Conservation (phyloP, 306 rosid genomes). For the Vigna radiata region DNA sequence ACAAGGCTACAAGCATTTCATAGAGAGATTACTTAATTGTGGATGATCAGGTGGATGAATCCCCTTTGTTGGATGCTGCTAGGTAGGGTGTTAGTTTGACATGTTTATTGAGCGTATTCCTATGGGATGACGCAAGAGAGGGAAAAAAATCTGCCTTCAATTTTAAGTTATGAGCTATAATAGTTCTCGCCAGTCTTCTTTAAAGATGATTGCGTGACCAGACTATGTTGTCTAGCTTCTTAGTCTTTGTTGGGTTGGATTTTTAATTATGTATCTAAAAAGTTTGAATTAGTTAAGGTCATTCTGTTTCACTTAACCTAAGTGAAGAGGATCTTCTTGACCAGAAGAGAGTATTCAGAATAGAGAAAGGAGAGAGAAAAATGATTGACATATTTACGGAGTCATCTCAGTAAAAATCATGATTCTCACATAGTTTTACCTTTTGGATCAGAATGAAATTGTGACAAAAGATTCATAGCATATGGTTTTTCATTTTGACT, state of each 20-base stretch:
- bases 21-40: slow-evolving; percentile 1
- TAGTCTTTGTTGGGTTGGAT: not conserved
- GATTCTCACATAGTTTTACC: too few relatives aligned
- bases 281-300: too few relatives aligned
- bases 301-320: too few relatives aligned
- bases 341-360: too few relatives aligned
- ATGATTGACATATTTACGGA: too few relatives aligned
- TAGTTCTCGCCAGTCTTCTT: not conserved
- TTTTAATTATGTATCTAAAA: too few relatives aligned
- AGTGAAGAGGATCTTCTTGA: too few relatives aligned
- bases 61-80: slow-evolving; percentile 20
- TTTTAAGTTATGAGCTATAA: slow-evolving; percentile 24
- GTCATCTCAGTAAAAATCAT: too few relatives aligned
- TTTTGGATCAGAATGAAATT: too few relatives aligned
- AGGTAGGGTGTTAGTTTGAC: slow-evolving; percentile 1
- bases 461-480: too few relatives aligned
- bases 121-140: not conserved
- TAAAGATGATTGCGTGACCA: slow-evolving; percentile 25
- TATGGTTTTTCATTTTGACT: too few relatives aligned
- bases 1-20: slow-evolving; percentile 22
- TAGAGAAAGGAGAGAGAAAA: too few relatives aligned
- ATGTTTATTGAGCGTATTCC: slow-evolving; percentile 24
- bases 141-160: not conserved
- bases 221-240: slow-evolving; percentile 17
- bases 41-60: slow-evolving; percentile 24